These are phyloP conservation scores for Huntiella abstrusa DNA, from an alignment of 2,329 filamentous ascomycete species.

Conservation along the genomic window DNA sequence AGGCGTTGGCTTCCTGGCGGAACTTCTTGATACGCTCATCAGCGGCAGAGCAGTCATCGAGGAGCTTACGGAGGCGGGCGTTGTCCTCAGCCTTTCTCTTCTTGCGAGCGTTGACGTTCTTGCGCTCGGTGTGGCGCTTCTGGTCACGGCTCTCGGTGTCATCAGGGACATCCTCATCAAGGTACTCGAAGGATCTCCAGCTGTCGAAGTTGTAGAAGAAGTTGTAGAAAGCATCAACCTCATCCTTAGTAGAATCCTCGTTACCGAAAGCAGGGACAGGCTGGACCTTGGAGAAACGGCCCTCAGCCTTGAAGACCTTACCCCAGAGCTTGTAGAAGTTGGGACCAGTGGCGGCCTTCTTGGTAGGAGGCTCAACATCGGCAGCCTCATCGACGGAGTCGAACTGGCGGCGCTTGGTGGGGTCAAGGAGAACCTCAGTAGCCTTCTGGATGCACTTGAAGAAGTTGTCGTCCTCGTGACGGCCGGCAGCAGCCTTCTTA, in stretches of 20 bases:
- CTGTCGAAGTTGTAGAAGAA: constrained; percentile 99
- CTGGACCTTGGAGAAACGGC: constrained; percentile 76
- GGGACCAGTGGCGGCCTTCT: constrained; percentile 72
- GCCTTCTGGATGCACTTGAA: constrained; percentile 99
- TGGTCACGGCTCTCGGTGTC: constrained; percentile 98
- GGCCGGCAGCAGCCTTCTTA: constrained; percentile 86
- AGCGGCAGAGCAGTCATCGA: constrained; percentile 66
- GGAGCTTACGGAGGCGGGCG: constrained; percentile 67
- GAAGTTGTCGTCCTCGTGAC: constrained; percentile 85
- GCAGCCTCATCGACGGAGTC: constrained; percentile 92
- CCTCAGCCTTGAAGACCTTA: constrained; percentile 78
- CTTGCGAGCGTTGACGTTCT: constrained; percentile 92
- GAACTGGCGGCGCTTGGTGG: constrained; percentile 79
- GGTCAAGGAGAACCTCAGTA: constrained; percentile 81
- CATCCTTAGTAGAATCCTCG: constrained; percentile 66
- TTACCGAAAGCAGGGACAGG: constrained; percentile 77
- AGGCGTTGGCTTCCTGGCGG: constrained; percentile 73
- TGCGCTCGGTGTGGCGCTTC: constrained; percentile 94
- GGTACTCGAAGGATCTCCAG: constrained; percentile 94
- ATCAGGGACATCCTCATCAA: constrained; percentile 95
- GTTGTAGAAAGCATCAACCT: constrained; percentile 95
- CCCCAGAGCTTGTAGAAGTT: constrained; percentile 95
- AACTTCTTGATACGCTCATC: constrained; percentile 98
- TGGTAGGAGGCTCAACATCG: constrained; percentile 76
- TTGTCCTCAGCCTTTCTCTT: constrained; percentile 99